Conservation (phyloP, 1,139 yeast genomes). For the Sugiyamaella sp. region DNA sequence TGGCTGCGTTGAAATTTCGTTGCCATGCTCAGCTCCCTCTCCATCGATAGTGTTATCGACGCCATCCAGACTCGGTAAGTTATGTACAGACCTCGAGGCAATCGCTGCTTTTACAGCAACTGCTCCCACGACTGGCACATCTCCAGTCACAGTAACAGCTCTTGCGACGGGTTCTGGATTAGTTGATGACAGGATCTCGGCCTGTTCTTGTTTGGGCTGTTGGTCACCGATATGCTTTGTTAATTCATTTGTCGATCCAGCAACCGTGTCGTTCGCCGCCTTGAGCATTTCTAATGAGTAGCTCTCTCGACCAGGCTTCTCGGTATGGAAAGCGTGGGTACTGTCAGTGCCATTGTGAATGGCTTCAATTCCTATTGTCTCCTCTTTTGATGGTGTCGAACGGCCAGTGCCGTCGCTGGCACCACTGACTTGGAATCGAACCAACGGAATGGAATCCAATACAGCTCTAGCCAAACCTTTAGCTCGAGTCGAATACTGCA, state of each 20-base stretch:
- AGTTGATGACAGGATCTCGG: no score
- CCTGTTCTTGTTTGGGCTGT: no score
- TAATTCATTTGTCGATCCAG: not conserved
- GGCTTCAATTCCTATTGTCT: conserved; percentile 3
- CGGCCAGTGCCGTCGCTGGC: not conserved
- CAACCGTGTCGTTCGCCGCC: not conserved
- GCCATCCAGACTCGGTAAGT: no score
- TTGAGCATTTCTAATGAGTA: not conserved
- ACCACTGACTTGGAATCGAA: conserved; percentile 33
- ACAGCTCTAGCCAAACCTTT: conserved; percentile 45
- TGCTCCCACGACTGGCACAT: no score
- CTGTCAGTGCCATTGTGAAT: not conserved
- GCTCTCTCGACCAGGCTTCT: not conserved
- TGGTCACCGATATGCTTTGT: no score
- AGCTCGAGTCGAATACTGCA: conserved; percentile 35
- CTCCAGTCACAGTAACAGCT: no score
- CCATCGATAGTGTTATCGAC: no score
- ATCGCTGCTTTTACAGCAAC: no score
- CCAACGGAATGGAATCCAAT: conserved; percentile 44
- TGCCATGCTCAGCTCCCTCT: no score
- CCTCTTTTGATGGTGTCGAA: conserved; percentile 2
- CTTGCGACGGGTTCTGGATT: no score
- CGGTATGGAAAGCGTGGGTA: not conserved
- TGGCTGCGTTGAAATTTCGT: not conserved
- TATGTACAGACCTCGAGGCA: no score